Base-by-base conservation (phyloP, 352 stramenopile species). In the Globisporangium ultimum region DNA sequence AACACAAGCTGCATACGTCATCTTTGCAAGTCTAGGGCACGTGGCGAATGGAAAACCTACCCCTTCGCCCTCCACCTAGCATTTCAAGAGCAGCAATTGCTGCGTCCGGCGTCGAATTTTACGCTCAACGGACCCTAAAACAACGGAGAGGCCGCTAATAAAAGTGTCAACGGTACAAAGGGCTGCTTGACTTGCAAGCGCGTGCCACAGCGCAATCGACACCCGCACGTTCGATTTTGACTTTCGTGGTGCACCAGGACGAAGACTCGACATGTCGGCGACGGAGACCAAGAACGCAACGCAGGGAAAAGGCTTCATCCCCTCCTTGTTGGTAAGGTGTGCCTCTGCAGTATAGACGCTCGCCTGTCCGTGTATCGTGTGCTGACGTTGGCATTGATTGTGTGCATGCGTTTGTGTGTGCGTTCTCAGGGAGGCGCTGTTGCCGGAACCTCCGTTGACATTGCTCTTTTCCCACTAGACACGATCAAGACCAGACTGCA, bases 401-500 rank as follows among this genome's bases (percentile, higher is more conserved):
- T 46, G 28, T 45, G n/a, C 18, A 28, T 47, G 22, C n/a, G 5
- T 32, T 2, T 32, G 24, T 32, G 24, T 32, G 24, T 6, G 24
- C 24, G 24, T 5, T 32, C 24, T 17, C 42, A 95, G 86, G 84
- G 84, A 21, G 97, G 97, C 54, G 97, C 96, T 10, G 80, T 98
- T 18, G 97, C 97, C 6, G 98, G 98, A 24, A 98, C 96, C 43
- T 93, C 90, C 15, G 97, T 99, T 34, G 98, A 99, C 81, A 85
- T 99, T 52, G 91, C 96, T 42, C 83, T 99, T 20, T 99, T 98
- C 87, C 98, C 98, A 41, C 86, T 99, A 11, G 97, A 99, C 82
- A 99, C 97, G 2, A 88, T 99, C 67, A 99, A 99, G 84, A 99
- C 97, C 18, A 80, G 97, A 11, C 72, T 99, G 48, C 97, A 99